Conservation (phyloP, 108 stramenopile species). For the Nitzschia sp. region DNA sequence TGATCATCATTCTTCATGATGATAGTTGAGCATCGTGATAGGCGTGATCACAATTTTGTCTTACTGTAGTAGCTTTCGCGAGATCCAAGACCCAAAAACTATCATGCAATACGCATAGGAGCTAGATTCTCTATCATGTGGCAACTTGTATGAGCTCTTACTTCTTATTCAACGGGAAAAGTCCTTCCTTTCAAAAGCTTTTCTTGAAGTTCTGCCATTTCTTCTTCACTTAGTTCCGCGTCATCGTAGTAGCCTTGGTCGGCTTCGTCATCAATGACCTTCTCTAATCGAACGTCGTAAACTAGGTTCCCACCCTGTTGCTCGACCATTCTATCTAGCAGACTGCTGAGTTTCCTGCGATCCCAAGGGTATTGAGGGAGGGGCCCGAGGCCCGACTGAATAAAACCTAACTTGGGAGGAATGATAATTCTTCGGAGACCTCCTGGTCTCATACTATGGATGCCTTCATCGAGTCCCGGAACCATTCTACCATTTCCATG, state of each 20-base stretch:
- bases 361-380: conserved; percentile 68
- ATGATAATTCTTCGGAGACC: conserved; percentile 73
- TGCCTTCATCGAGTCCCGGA: conserved; percentile 81
- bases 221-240: conserved; percentile 25
- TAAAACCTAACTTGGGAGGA: conserved; percentile 84
- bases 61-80: no score
- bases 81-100: no score
- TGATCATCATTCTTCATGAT: no score
- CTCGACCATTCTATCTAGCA: conserved; percentile 74
- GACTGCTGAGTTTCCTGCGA: conserved; percentile 58
- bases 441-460: conserved; percentile 84
- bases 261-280: conserved; percentile 78
- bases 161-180: no score
- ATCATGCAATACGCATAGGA: no score
- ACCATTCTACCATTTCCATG: conserved; percentile 86
- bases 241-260: conserved; percentile 90
- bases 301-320: conserved; percentile 69
- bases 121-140: no score
- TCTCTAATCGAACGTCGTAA: conserved; percentile 67
- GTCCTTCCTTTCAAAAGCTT: neutral
- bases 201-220: conserved; percentile 17
- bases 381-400: conserved; percentile 66
- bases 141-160: no score
- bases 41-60: no score
- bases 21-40: no score